Evolutionary conservation across 441 rosid species (phyloP).

Genomic region (Capsella rubella): DNA sequence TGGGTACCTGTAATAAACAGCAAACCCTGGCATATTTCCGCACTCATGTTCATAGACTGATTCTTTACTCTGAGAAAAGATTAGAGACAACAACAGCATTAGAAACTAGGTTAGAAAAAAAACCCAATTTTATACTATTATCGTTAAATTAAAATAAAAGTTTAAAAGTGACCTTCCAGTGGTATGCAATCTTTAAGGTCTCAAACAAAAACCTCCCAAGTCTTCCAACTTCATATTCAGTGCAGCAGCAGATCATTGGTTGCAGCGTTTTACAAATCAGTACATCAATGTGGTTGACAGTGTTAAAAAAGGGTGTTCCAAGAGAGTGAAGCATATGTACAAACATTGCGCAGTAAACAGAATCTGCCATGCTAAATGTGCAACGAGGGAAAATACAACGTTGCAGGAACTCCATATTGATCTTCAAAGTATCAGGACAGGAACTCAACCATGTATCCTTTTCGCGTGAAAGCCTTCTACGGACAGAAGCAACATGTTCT

Average conservation of each 20-base stretch:
- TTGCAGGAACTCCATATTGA: slow-evolving; percentile 99
- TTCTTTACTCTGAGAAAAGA: slow-evolving; percentile 82
- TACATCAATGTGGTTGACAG: slow-evolving; percentile 99
- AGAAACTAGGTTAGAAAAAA: slow-evolving; percentile 26
- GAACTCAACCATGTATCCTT: slow-evolving; percentile 99
- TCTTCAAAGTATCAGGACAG: slow-evolving; percentile 98
- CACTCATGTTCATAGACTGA: slow-evolving; percentile 95
- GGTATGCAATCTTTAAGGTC: slow-evolving; percentile 95
- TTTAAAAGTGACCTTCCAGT: slow-evolving; percentile 84
- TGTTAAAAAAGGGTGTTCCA: slow-evolving; percentile 98
- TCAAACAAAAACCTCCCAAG: slow-evolving; percentile 96
- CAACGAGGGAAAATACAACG: slow-evolving; percentile 99
- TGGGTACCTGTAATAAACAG: slow-evolving; percentile 97
- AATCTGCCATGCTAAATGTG: slow-evolving; percentile 99
- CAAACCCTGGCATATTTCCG: slow-evolving; percentile 99
- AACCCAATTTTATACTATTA: slow-evolving; percentile 15
- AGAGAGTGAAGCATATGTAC: slow-evolving; percentile 98
- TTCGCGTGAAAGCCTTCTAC: slow-evolving; percentile 88
- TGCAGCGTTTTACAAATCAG: slow-evolving; percentile 97
- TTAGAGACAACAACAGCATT: slow-evolving; percentile 34
- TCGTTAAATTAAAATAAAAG: background rate
- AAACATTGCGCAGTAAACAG: slow-evolving; percentile 99
- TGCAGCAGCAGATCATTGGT: slow-evolving; percentile 99
- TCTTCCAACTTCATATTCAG: slow-evolving; percentile 99
- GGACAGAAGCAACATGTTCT: slow-evolving; percentile 94